Conservation (phyloP, 1,139 yeast species). For the Debaryomyces nepalensis region DNA sequence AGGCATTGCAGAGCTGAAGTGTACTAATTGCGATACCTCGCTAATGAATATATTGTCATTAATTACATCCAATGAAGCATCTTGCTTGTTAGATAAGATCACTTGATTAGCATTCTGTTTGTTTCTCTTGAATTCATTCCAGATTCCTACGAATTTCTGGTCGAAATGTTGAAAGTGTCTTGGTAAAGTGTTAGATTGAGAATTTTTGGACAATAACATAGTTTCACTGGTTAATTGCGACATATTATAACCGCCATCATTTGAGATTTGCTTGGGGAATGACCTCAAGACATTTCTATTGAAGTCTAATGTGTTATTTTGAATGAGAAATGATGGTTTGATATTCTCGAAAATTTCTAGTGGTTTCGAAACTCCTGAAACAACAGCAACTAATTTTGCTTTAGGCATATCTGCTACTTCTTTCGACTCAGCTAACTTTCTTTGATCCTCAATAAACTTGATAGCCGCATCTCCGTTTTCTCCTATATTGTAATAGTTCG, state of each 20-base stretch:
- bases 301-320: too few species aligned
- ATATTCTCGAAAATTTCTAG: constrained; percentile 24
- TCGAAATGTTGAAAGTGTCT: constrained; percentile 40
- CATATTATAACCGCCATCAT: constrained; percentile 12
- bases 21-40: constrained; percentile 53
- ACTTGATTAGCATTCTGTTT: constrained; percentile 12
- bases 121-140: constrained; percentile 36
- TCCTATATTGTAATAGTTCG: constrained; percentile 38
- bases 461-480: constrained; percentile 30
- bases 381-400: constrained; percentile 41
- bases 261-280: constrained; percentile 24
- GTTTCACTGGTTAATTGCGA: constrained; percentile 41
- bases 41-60: constrained; percentile 51
- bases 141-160: constrained; percentile 37
- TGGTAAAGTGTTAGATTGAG: constrained; percentile 26
- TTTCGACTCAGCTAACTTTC: constrained; percentile 13
- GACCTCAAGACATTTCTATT: too few species aligned
- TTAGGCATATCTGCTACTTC: constrained; percentile 17
- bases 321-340: constrained; percentile 27
- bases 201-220: constrained; percentile 29
- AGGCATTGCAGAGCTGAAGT: constrained; percentile 27
- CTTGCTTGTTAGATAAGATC: constrained; percentile 15
- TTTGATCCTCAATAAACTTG: constrained; percentile 31
- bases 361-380: constrained; percentile 46
- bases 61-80: constrained; percentile 28